Conservation (phyloP, 495 filamentous ascomycete species). For the Hamigera avellanea region DNA sequence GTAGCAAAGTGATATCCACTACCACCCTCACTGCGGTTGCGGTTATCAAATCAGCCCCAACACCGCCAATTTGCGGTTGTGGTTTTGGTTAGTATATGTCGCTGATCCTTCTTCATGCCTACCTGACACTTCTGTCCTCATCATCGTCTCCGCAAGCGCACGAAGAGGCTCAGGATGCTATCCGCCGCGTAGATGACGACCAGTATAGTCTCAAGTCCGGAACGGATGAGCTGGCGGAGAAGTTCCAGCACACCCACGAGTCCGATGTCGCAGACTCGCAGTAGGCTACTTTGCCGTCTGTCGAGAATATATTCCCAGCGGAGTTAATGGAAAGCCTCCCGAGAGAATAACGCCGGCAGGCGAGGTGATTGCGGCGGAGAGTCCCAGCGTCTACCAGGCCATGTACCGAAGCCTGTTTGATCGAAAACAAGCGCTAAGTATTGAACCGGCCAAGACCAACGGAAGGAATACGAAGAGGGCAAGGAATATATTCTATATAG, state of each 20-base stretch:
- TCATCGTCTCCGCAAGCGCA: slow-evolving; percentile 25
- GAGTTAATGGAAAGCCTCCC: slow-evolving; percentile 81
- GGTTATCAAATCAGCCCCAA: too few species aligned
- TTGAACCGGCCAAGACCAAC: slow-evolving; percentile 34
- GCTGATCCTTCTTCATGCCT: slow-evolving; percentile 53
- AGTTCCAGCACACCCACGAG: slow-evolving; percentile 48
- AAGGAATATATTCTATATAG: slow-evolving; percentile 89
- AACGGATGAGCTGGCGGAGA: slow-evolving; percentile 39
- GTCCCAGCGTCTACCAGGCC: slow-evolving; percentile 88
- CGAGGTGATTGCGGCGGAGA: slow-evolving; percentile 56
- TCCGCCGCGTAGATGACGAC: slow-evolving; percentile 31
- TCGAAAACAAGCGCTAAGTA: slow-evolving; percentile 51
- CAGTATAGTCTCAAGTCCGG: slow-evolving; percentile 36
- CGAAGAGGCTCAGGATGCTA: slow-evolving; percentile 18
- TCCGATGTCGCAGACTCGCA: slow-evolving; percentile 79
- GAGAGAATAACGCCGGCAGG: slow-evolving; percentile 77
- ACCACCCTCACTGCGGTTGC: too few species aligned
- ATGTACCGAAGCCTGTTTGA: slow-evolving; percentile 98
- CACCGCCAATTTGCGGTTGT: too few species aligned
- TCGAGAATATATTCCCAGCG: slow-evolving; percentile 81
- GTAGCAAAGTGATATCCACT: too few species aligned
- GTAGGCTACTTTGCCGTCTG: slow-evolving; percentile 93
- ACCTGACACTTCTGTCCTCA: slow-evolving; percentile 50
- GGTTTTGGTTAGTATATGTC: too few species aligned
- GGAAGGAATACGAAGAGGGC: slow-evolving; percentile 58